Percentiles rank a stretch among this genome's conserved stretches.
Evolutionary conservation across 2,329 filamentous ascomycete species (phyloP).

Genomic region (Falciphora oryzae): DNA sequence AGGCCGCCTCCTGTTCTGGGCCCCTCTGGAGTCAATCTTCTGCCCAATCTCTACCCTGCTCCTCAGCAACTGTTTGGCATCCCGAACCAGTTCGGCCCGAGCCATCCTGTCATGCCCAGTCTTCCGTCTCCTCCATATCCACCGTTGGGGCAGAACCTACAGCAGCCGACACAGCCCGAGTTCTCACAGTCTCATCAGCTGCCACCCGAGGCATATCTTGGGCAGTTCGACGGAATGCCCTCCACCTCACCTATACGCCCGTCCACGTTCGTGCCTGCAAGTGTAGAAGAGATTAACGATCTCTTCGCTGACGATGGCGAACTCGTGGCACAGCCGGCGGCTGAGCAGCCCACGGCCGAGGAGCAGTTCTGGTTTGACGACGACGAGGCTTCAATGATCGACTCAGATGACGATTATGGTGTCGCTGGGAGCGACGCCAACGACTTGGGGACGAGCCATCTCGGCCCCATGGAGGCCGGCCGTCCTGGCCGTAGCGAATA

Average conservation of each 20-base stretch:
- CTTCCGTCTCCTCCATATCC: background rate
- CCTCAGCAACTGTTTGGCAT: background rate
- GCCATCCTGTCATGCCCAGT: background rate
- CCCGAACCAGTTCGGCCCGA: background rate
- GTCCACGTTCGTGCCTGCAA: slow-evolving; percentile 10
- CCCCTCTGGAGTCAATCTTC: background rate
- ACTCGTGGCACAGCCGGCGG: background rate
- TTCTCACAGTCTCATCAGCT: slow-evolving; percentile 17
- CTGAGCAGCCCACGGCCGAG: slow-evolving; percentile 11
- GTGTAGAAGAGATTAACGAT: background rate
- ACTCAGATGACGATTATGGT: slow-evolving; percentile 53
- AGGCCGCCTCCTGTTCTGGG: background rate
- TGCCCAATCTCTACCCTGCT: background rate
- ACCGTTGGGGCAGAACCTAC: background rate
- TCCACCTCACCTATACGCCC: slow-evolving; percentile 17
- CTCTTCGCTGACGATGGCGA: background rate
- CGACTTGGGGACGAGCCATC: slow-evolving; percentile 32
- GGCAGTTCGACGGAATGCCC: background rate
- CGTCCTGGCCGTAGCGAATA: slow-evolving; percentile 25
- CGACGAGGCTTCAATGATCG: slow-evolving; percentile 57
- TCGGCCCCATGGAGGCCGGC: slow-evolving; percentile 33
- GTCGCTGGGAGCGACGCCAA: slow-evolving; percentile 28
- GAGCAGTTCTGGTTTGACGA: slow-evolving; percentile 46
- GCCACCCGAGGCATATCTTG: slow-evolving; percentile 15
- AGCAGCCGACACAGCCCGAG: background rate